Evolutionary conservation across 495 filamentous ascomycete genomes (phyloP).

Genomic region (Annulohypoxylon bovei): DNA sequence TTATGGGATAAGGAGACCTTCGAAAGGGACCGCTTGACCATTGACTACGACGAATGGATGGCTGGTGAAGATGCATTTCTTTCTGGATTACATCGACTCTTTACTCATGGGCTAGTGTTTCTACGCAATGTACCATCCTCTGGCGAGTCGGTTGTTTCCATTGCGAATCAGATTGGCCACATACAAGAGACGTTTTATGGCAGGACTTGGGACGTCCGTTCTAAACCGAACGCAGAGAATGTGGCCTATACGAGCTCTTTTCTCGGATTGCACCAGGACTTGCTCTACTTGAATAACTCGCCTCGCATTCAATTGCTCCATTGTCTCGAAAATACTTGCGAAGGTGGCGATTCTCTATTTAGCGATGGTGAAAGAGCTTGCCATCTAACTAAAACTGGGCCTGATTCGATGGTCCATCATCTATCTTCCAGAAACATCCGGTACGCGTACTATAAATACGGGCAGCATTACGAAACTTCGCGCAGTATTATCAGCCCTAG

Average conservation of each 20-base stretch:
- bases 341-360: slow-evolving; percentile 86
- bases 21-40: slow-evolving; percentile 40
- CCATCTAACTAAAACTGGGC: slow-evolving; percentile 46
- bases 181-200: slow-evolving; percentile 90
- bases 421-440: slow-evolving; percentile 59
- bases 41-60: slow-evolving; percentile 79
- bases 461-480: slow-evolving; percentile 65
- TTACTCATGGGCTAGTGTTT: slow-evolving; percentile 74
- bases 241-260: slow-evolving; percentile 86
- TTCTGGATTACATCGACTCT: slow-evolving; percentile 68
- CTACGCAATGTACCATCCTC: slow-evolving; percentile 72
- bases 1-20: slow-evolving; percentile 51
- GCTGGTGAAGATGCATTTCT: slow-evolving; percentile 51
- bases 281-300: slow-evolving; percentile 83
- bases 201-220: slow-evolving; percentile 85
- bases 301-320: slow-evolving; percentile 88
- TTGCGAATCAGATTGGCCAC: slow-evolving; percentile 76
- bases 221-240: slow-evolving; percentile 81
- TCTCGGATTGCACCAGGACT: slow-evolving; percentile 90
- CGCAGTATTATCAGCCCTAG: slow-evolving; percentile 63
- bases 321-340: slow-evolving; percentile 77
- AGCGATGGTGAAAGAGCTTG: slow-evolving; percentile 74
- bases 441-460: slow-evolving; percentile 78
- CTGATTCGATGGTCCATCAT: slow-evolving; percentile 41
- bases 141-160: slow-evolving; percentile 69